phyloP scores from a whole-genome alignment of 2,329 filamentous ascomycete species.

The Alternaria consortialis region DNA sequence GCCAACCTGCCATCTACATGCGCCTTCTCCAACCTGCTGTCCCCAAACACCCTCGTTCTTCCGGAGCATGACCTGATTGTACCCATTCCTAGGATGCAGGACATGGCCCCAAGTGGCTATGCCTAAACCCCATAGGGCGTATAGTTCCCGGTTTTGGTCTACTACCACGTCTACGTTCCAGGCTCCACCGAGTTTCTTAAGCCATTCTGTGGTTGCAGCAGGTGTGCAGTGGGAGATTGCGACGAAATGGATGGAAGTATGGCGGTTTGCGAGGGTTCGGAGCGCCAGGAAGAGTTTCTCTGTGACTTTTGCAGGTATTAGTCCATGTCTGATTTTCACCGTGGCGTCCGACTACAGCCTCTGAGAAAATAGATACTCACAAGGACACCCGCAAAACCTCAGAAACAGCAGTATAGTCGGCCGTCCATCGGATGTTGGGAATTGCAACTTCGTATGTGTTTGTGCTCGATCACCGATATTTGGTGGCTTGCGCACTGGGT shows the following conservation, averaged over 20 bases:
- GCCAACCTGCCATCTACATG: slow-evolving; percentile 48
- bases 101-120: slow-evolving; percentile 48
- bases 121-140: slow-evolving; percentile 69
- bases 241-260: slow-evolving; percentile 63
- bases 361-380: slow-evolving; percentile 26
- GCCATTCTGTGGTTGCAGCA: slow-evolving; percentile 65
- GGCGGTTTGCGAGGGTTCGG: slow-evolving; percentile 63
- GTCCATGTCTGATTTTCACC: neutral
- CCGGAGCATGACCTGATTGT: slow-evolving; percentile 46
- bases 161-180: slow-evolving; percentile 66
- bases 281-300: slow-evolving; percentile 64
- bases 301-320: slow-evolving; percentile 35
- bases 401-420: slow-evolving; percentile 46
- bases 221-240: slow-evolving; percentile 68
- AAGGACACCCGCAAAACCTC: slow-evolving; percentile 48
- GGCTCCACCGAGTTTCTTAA: slow-evolving; percentile 65
- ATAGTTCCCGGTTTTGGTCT: slow-evolving; percentile 65
- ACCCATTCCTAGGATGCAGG: slow-evolving; percentile 47
- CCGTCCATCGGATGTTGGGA: slow-evolving; percentile 42
- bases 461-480: slow-evolving; percentile 38
- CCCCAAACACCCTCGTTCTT: slow-evolving; percentile 49
- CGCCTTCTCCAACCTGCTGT: slow-evolving; percentile 47
- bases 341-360: neutral
- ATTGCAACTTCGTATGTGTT: slow-evolving; percentile 41
- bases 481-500: slow-evolving; percentile 39